Conservation (phyloP, 176 grass and related monocot genomes). For the Microstegium vimineum region DNA sequence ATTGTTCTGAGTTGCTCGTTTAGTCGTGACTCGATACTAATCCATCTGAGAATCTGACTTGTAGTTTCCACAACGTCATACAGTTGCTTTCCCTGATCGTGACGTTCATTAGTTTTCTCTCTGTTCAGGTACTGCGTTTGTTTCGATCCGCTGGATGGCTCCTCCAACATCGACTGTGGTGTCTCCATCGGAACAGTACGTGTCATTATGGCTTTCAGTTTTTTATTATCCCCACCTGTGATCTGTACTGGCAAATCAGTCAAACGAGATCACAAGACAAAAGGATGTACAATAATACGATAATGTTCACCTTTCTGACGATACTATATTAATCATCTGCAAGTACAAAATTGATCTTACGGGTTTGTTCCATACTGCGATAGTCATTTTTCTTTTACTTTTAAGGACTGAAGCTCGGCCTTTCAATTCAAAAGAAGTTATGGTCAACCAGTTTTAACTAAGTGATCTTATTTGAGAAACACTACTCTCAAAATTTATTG, state of each 20-base stretch:
- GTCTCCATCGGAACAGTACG: constrained; percentile 95
- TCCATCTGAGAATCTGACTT: not conserved
- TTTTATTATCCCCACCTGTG: not conserved
- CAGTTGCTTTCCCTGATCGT: not conserved
- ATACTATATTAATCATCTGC: not conserved
- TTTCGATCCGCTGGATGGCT: constrained; percentile 92
- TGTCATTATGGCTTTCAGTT: not conserved
- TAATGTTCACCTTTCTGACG: not conserved
- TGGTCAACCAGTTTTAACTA: not conserved
- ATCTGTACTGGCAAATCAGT: not conserved
- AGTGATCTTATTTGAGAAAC: not conserved
- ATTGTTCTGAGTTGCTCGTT: not conserved
- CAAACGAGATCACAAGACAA: not conserved
- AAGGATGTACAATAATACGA: not conserved
- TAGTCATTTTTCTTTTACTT: no score
- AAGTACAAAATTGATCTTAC: not conserved
- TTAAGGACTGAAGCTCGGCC: no score
- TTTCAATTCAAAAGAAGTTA: no score
- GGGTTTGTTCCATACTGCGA: not conserved
- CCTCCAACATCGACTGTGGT: constrained; percentile 95
- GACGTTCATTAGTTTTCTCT: not conserved
- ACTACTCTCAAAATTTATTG: no score
- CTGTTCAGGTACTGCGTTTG: constrained; percentile 75
- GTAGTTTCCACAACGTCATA: not conserved
- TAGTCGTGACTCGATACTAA: no score